phyloP scores from a whole-genome alignment of 805 yeast species.

The Wickerhamomyces canadensis region DNA sequence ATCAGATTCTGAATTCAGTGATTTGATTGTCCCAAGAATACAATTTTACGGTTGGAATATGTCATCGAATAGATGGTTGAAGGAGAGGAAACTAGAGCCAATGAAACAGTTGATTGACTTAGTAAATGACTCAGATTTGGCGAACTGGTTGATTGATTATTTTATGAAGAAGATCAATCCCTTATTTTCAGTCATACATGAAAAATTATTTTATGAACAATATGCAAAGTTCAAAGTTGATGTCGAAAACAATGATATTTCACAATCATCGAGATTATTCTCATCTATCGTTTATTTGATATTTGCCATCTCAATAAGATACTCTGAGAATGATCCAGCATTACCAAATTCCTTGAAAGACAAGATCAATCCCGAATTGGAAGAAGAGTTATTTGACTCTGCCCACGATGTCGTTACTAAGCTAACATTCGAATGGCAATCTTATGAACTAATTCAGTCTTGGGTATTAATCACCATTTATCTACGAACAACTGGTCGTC shows the following conservation, averaged over 20 bases:
- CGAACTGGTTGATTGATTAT: constrained; percentile 32
- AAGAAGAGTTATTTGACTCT: constrained; percentile 37
- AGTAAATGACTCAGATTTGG: constrained; percentile 19
- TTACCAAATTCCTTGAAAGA: constrained; percentile 12
- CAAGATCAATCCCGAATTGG: constrained; percentile 24
- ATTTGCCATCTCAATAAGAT: constrained; percentile 46
- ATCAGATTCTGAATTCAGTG: constrained; percentile 24
- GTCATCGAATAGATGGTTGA: constrained; percentile 49
- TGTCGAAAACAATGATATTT: constrained; percentile 24
- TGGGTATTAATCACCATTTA: constrained; percentile 43
- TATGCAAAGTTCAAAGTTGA: constrained; percentile 27
- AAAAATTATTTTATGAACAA: constrained; percentile 48
- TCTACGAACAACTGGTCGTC: constrained; percentile 38
- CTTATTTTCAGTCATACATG: constrained; percentile 46
- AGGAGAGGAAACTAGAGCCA: constrained; percentile 29
- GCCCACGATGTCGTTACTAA: constrained; percentile 33
- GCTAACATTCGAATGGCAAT: constrained; percentile 46
- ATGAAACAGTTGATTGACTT: constrained; percentile 16
- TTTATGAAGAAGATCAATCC: constrained; percentile 49
- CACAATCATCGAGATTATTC: constrained; percentile 40
- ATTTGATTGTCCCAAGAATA: constrained; percentile 44
- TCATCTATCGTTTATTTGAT: constrained; percentile 45
- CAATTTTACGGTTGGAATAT: constrained; percentile 64
- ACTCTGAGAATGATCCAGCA: constrained; percentile 33
- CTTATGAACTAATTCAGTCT: constrained; percentile 43